A percentile compares a stretch with the other conserved stretches of the same genome.
Conservation (phyloP, 2,329 filamentous ascomycete species). For the Zymoseptoria brevis region DNA sequence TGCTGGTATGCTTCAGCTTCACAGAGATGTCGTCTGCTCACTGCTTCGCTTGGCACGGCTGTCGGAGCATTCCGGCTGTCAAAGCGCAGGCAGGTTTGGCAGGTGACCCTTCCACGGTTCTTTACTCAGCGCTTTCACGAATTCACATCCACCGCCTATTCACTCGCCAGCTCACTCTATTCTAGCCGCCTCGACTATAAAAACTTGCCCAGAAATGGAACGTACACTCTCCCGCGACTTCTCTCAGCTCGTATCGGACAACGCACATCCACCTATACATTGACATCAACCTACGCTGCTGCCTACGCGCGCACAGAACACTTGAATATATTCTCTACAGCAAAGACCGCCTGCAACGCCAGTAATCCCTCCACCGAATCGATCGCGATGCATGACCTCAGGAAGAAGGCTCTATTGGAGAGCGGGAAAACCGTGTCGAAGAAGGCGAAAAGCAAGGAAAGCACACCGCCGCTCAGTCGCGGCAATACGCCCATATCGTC, state of each 20-base stretch:
- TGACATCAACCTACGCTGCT: not conserved
- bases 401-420: constrained; percentile 63
- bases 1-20: not conserved
- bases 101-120: not conserved
- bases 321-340: not conserved
- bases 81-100: not conserved
- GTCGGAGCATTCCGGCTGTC: not conserved
- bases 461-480: constrained; percentile 52
- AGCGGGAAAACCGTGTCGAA: constrained; percentile 64
- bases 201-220: not conserved
- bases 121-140: not conserved
- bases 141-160: not conserved
- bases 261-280: not conserved
- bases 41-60: not conserved
- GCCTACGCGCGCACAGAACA: not conserved
- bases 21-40: not conserved
- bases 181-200: not conserved
- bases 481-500: constrained; percentile 51
- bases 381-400: constrained; percentile 32
- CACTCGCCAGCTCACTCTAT: not conserved
- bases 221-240: not conserved
- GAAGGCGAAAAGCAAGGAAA: constrained; percentile 54
- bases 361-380: not conserved
- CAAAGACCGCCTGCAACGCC: not conserved
- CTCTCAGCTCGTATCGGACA: not conserved